Conservation (phyloP, 2,329 filamentous ascomycete species). For the Aspergillus tamarii region DNA sequence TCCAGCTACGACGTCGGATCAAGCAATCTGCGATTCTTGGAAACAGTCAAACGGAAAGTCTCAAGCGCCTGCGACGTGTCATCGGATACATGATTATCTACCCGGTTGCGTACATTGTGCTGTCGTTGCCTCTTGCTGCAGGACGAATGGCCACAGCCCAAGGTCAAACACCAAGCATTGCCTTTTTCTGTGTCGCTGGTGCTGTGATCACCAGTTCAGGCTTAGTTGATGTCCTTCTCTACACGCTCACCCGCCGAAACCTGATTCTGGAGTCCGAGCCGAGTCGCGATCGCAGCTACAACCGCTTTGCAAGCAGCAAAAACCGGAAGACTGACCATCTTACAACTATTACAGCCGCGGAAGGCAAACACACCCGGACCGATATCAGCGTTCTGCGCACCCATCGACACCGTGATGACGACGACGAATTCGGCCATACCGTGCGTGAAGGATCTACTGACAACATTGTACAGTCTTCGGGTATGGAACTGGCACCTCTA, state of each 20-base stretch:
- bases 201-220: slow-evolving; percentile 62
- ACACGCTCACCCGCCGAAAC: slow-evolving; percentile 60
- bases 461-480: slow-evolving; percentile 41
- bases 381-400: slow-evolving; percentile 27
- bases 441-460: slow-evolving; percentile 51
- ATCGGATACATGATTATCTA: slow-evolving; percentile 53
- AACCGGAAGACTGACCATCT: slow-evolving; percentile 33
- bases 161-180: slow-evolving; percentile 36
- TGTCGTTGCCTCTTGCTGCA: slow-evolving; percentile 66
- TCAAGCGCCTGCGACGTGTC: slow-evolving; percentile 46
- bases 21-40: slow-evolving; percentile 41
- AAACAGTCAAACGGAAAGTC: slow-evolving; percentile 39
- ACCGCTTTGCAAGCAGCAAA: slow-evolving; percentile 34
- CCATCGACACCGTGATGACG: slow-evolving; percentile 16
- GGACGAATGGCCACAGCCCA: slow-evolving; percentile 48
- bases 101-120: slow-evolving; percentile 58
- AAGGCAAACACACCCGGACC: slow-evolving; percentile 17
- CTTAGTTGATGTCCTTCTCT: slow-evolving; percentile 61
- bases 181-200: slow-evolving; percentile 56
- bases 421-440: slow-evolving; percentile 28
- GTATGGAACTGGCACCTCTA: slow-evolving; percentile 36
- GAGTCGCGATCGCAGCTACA: slow-evolving; percentile 40
- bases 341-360: slow-evolving; percentile 34
- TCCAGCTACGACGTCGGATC: slow-evolving; percentile 52
- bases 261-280: slow-evolving; percentile 57